phyloP scores from a whole-genome alignment of 2,329 filamentous ascomycete genomes.

The Escovopsis weberi region DNA sequence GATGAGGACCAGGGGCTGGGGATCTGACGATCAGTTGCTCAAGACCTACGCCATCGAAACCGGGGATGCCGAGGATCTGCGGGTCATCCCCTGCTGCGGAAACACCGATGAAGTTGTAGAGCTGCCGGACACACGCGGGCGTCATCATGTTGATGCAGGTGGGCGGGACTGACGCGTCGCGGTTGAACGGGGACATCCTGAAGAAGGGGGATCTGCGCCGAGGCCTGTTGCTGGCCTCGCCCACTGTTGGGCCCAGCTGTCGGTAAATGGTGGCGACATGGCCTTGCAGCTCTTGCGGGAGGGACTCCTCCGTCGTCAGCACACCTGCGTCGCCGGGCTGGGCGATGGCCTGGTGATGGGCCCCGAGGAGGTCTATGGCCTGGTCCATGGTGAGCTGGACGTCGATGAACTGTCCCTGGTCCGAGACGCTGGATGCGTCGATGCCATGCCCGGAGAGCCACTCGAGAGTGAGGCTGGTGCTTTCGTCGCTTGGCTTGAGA shows the following conservation, averaged over 20 bases:
- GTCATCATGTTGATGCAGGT: constrained; percentile 25
- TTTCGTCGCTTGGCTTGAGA: constrained; percentile 26
- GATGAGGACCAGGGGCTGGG: no score
- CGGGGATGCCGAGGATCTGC: constrained; percentile 32
- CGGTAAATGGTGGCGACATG: constrained; percentile 2
- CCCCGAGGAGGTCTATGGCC: constrained; percentile 31
- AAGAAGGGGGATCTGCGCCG: background rate
- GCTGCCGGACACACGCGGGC: constrained; percentile 27
- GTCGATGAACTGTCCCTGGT: constrained; percentile 25
- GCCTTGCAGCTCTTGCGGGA: background rate
- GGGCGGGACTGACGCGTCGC: constrained; percentile 5
- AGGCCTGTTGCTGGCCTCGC: no score
- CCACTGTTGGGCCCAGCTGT: background rate
- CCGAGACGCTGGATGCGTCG: constrained; percentile 19
- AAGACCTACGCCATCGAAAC: constrained; percentile 24
- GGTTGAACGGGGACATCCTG: background rate
- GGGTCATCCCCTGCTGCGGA: constrained; percentile 26
- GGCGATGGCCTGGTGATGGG: constrained; percentile 8
- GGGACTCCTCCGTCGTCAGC: background rate
- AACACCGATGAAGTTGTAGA: constrained; percentile 28
- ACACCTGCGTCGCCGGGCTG: background rate
- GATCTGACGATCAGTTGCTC: background rate
- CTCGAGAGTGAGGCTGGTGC: constrained; percentile 23
- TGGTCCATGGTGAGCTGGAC: constrained; percentile 25
- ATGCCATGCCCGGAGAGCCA: constrained; percentile 31